phyloP scores from a whole-genome alignment of 345 rosid species.

The Populus euphratica region DNA sequence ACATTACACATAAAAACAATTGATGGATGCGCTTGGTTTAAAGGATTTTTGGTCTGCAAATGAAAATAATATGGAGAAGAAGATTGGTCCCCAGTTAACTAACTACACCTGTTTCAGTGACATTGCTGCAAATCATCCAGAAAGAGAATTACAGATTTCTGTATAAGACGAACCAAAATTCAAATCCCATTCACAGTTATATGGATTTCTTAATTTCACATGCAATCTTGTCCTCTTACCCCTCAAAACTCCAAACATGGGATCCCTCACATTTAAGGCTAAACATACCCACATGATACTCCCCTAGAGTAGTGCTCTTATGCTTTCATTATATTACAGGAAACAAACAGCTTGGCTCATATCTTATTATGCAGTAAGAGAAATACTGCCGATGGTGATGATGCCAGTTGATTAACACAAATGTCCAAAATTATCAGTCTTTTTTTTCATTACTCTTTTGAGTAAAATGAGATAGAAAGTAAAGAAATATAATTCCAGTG shows the following conservation, averaged over 20 bases:
- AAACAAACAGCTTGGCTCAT: not conserved
- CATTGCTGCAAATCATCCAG: not conserved
- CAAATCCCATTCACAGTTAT: not conserved
- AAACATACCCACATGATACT: not conserved
- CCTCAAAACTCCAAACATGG: not conserved
- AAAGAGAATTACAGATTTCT: not conserved
- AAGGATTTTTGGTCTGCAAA: not conserved
- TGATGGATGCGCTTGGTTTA: not conserved
- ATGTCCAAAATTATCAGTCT: not conserved
- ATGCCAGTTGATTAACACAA: not conserved
- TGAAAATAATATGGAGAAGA: not conserved
- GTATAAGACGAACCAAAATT: not conserved
- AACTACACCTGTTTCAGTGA: not conserved
- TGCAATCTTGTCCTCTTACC: not conserved
- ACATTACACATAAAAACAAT: not conserved
- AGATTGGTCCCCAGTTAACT: not conserved
- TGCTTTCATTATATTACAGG: not conserved
- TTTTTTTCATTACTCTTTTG: not conserved
- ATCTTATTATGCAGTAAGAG: not conserved
- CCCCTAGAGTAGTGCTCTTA: not conserved
- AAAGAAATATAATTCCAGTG: not conserved
- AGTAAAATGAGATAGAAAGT: not conserved
- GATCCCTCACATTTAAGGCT: not conserved
- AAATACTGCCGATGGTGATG: not conserved
- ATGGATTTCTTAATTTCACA: not conserved